A percentile compares a stretch with the other conserved stretches of the same genome.
phyloP scores from a whole-genome alignment of 331 rosid species.

The Malus hybrid region DNA sequence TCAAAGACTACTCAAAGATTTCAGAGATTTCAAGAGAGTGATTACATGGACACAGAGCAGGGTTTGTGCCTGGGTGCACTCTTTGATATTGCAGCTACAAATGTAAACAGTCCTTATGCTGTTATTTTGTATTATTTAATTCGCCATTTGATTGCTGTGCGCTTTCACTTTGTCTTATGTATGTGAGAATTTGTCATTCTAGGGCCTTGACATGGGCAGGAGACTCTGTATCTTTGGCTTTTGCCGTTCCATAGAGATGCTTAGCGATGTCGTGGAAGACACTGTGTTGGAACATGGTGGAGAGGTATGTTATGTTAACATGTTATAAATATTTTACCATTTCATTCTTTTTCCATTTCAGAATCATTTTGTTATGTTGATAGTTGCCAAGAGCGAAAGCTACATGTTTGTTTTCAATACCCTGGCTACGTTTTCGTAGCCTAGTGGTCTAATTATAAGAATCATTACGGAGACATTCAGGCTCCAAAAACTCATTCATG shows the following conservation, averaged over 20 bases:
- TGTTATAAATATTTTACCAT: neutral
- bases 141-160: neutral
- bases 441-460: neutral
- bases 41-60: conserved; percentile 93
- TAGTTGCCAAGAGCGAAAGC: neutral
- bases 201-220: conserved; percentile 96
- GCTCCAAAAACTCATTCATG: neutral
- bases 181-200: conserved; percentile 10
- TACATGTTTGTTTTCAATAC: neutral
- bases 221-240: conserved; percentile 90
- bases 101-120: conserved; percentile 31
- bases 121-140: neutral
- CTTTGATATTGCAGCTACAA: conserved; percentile 94
- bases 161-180: neutral
- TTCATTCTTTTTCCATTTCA: neutral
- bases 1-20: conserved; percentile 40
- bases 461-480: neutral
- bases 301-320: conserved; percentile 51
- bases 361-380: neutral
- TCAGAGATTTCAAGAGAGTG: conserved; percentile 77
- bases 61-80: conserved; percentile 88
- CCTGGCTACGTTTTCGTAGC: neutral
- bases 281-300: conserved; percentile 94
- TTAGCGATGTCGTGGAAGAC: conserved; percentile 94
- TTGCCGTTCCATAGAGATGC: conserved; percentile 98